Base-by-base conservation (phyloP, 352 stramenopile genomes). In the Globisporangium radiosum region DNA sequence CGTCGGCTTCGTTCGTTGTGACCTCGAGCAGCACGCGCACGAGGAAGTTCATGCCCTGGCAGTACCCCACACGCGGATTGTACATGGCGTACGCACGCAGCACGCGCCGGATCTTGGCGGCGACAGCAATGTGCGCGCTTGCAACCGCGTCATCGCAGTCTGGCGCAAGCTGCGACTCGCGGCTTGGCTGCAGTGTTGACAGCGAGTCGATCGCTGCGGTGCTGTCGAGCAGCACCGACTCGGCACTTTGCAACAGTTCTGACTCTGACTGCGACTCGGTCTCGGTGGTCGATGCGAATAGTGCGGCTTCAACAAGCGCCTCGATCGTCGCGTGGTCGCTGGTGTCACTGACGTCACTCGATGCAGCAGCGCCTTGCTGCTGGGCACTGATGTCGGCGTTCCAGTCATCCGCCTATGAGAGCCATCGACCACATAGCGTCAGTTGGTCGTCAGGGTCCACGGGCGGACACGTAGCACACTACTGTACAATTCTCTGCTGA, bases 21-120 rank as follows among this genome's bases (percentile, higher is more conserved):
- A 89, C 74, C 45, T 92, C 78, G 36, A 88, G 72, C 11, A 95
- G 61, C 44, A 91, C 73, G 0, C 80, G 71, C 6, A 91, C 80
- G 47, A 95, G 66, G 47, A 94, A 92, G 40, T 87, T 90, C 81
- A 95, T 92, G n/a, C 86, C 86, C 69, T 95, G 86, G 59, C 82
- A 94, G 63, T 95, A 95, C 14, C 84, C 84, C 0, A 93, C 80
- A 3, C 75, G 70, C 2, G 84, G 84, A 43, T 94, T 93, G 68
- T 91, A 88, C 64, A 90, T 71, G 14, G 87, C 78, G 52, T 92
- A 93, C 5, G 84, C 84, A 17, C 82, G 76, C 45, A 95, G 64
- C 1, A 95, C 78, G 7, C 86, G 80, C 37, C 86, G 81, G 47
- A 92, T 84, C 52, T 81, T 84, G n/a, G 70, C 75, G 66, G 88